These are phyloP conservation scores for Dendrobium catenatum DNA, from an alignment of 106 monocot species.

Conservation along the genomic window DNA sequence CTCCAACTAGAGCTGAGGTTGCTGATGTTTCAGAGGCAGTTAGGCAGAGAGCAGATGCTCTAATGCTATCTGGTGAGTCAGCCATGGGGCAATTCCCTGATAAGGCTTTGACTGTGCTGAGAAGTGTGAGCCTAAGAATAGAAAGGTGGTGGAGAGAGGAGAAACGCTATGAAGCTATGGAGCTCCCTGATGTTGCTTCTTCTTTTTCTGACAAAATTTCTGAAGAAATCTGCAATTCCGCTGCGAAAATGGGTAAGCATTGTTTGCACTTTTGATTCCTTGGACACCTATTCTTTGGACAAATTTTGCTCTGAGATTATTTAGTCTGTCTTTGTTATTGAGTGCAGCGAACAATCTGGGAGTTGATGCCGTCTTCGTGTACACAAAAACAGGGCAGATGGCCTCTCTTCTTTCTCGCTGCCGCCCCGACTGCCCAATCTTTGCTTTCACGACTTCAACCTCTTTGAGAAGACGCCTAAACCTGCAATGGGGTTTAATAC, in stretches of 20 bases:
- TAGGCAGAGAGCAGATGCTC: conserved; percentile 86
- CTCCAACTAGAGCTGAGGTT: conserved; percentile 96
- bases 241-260: conserved; percentile 91
- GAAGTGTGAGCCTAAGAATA: conserved; percentile 88
- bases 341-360: conserved; percentile 64
- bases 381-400: conserved; percentile 75
- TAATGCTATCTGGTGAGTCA: conserved; percentile 98
- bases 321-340: neutral
- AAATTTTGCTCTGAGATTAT: neutral
- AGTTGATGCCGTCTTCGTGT: conserved; percentile 74
- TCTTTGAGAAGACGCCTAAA: conserved; percentile 78
- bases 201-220: conserved; percentile 88
- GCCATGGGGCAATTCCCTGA: conserved; percentile 97
- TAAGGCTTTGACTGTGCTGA: conserved; percentile 79
- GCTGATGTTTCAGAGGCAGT: conserved; percentile 99
- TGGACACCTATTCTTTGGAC: neutral
- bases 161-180: conserved; percentile 66
- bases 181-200: conserved; percentile 69
- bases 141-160: conserved; percentile 98
- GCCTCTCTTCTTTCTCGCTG: conserved; percentile 88
- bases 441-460: conserved; percentile 87
- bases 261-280: neutral
- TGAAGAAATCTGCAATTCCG: conserved; percentile 98
- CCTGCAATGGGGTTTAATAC: conserved; percentile 95
- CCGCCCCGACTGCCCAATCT: conserved; percentile 96